Conservation (phyloP, 768 basidiomycete species). For the Leccinum subtestaceum region DNA sequence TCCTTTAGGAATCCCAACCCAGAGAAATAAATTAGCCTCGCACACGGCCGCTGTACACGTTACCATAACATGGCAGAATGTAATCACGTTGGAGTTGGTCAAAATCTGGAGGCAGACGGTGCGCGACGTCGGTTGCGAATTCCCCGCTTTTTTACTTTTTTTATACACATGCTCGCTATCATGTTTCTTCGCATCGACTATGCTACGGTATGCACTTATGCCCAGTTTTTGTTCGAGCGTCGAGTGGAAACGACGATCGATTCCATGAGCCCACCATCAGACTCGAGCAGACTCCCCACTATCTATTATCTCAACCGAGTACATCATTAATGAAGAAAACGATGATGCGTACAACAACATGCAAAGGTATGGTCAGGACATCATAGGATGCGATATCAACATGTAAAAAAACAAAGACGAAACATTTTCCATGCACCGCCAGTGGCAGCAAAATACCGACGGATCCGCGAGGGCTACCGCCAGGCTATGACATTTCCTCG, state of each 20-base stretch:
- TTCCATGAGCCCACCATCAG: no score
- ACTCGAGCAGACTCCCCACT: no score
- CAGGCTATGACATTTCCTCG: slow-evolving; percentile 46
- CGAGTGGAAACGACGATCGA: no score
- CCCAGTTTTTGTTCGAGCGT: no score
- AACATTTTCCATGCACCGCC: not conserved
- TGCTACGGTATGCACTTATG: slow-evolving; percentile 22
- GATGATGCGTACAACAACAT: not conserved
- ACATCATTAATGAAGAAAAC: not conserved
- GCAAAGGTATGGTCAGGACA: not conserved
- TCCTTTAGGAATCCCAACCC: slow-evolving; percentile 29
- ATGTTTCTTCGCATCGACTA: slow-evolving; percentile 8
- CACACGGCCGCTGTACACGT: slow-evolving; percentile 7
- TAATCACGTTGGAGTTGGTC: slow-evolving; percentile 8
- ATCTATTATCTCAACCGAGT: no score
- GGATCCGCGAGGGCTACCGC: not conserved
- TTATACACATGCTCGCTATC: slow-evolving; percentile 11
- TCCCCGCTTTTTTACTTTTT: not conserved
- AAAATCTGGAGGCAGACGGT: slow-evolving; percentile 6
- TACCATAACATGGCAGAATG: slow-evolving; percentile 15
- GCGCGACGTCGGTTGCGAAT: slow-evolving; percentile 1
- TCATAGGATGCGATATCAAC: not conserved
- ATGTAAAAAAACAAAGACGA: not conserved
- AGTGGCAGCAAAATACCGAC: not conserved
- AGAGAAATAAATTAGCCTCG: slow-evolving; percentile 21